These are phyloP conservation scores for Scytalidium sp. DNA, from an alignment of 2,329 filamentous ascomycete genomes.

Conservation along the genomic window DNA sequence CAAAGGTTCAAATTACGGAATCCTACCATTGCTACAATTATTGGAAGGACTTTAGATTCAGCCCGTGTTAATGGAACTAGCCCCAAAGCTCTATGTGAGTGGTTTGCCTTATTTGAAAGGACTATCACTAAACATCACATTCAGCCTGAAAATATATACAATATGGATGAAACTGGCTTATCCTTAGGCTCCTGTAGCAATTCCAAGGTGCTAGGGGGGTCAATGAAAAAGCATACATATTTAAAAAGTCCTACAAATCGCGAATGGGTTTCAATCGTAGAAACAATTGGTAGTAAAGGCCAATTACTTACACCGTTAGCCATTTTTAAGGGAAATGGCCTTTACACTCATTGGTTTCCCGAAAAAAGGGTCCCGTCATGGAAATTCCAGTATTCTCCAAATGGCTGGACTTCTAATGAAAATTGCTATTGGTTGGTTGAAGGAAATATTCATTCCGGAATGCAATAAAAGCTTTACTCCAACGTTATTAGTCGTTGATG, in stretches of 20 bases:
- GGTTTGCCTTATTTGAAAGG: not conserved
- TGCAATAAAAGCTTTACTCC: not conserved
- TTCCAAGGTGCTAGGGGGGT: not conserved
- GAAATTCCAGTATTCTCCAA: not conserved
- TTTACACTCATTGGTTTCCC: not conserved
- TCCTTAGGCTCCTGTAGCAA: not conserved
- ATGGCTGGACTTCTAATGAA: not conserved
- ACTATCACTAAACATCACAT: not conserved
- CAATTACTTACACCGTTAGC: not conserved
- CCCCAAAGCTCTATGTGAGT: not conserved
- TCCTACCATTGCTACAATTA: not conserved
- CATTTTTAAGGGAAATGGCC: not conserved
- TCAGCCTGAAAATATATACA: not conserved
- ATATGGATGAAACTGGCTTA: not conserved
- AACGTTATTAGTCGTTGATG: conserved; percentile 30
- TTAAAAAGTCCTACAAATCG: not conserved
- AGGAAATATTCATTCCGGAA: not conserved
- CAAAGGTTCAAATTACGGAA: not conserved
- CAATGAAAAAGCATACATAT: not conserved
- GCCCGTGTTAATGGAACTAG: not conserved
- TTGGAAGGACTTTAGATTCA: not conserved
- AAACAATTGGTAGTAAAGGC: not conserved
- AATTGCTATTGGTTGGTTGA: not conserved
- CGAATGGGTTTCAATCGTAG: not conserved
- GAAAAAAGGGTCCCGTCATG: not conserved